These are phyloP conservation scores for Microbotryum intermedium DNA, from an alignment of 1,284 basidiomycete species.

Conservation along the genomic window DNA sequence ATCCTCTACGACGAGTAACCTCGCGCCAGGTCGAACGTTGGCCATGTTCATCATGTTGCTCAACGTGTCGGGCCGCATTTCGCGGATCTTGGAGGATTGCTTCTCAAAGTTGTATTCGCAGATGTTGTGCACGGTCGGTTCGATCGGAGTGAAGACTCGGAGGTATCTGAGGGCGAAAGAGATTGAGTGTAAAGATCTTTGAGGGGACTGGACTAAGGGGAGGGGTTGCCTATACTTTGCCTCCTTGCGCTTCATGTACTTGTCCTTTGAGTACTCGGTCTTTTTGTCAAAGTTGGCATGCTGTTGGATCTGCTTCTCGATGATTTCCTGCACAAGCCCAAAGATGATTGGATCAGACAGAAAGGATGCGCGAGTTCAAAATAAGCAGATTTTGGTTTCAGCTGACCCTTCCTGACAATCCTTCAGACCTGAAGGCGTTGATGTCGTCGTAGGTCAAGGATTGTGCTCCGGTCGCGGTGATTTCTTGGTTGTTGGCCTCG, in stretches of 20 bases:
- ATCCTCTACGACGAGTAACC: conserved; percentile 85
- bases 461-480: conserved; percentile 62
- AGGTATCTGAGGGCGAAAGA: conserved; percentile 55
- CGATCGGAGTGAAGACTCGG: conserved; percentile 77
- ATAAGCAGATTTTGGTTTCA: neutral
- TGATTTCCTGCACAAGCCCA: conserved; percentile 63
- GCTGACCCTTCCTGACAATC: conserved; percentile 60
- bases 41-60: conserved; percentile 77
- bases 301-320: conserved; percentile 79
- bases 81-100: conserved; percentile 61
- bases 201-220: neutral
- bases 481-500: conserved; percentile 76
- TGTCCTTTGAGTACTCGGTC: conserved; percentile 94
- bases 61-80: conserved; percentile 78
- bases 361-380: neutral
- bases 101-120: conserved; percentile 80
- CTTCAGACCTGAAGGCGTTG: conserved; percentile 63
- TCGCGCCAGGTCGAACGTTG: conserved; percentile 75
- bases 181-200: neutral
- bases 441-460: conserved; percentile 73
- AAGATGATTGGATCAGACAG: neutral
- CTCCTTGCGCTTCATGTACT: conserved; percentile 88
- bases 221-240: conserved; percentile 63
- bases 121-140: conserved; percentile 80
- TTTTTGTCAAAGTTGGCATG: conserved; percentile 84